phyloP scores from a whole-genome alignment of 2,329 filamentous ascomycete species.

The Penicillium janthinellum region DNA sequence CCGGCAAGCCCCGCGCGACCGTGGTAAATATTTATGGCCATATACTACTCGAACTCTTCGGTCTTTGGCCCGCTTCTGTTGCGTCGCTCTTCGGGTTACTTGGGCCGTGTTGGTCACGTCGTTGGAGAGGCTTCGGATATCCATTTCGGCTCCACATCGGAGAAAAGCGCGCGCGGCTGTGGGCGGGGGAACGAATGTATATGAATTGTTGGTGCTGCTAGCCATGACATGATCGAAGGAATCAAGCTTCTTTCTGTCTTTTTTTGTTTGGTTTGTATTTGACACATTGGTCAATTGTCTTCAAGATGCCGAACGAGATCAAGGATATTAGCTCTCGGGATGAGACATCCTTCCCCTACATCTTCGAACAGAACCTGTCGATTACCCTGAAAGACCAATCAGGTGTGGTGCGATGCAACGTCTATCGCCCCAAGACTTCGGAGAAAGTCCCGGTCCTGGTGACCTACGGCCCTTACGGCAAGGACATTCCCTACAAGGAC shows the following conservation, averaged over 20 bases:
- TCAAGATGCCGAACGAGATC: conserved; percentile 31
- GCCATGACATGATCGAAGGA: background rate
- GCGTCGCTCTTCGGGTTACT: background rate
- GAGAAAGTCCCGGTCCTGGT: conserved; percentile 61
- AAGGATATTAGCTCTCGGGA: conserved; percentile 37
- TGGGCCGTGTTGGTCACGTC: background rate
- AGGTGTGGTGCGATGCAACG: conserved; percentile 52
- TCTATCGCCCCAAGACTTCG: conserved; percentile 51
- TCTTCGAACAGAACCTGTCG: conserved; percentile 54
- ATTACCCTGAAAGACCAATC: conserved; percentile 45
- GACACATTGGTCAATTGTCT: background rate
- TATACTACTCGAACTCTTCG: background rate
- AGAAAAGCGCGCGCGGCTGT: conserved; percentile 4
- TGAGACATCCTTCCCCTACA: conserved; percentile 45
- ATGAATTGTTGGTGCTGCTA: conserved; percentile 9
- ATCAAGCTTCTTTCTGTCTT: background rate
- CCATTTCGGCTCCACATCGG: conserved; percentile 33
- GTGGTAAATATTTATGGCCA: conserved; percentile 1
- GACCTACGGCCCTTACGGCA: conserved; percentile 74
- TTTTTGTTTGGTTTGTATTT: background rate
- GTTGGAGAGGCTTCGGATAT: conserved; percentile 1
- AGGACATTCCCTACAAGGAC: conserved; percentile 57
- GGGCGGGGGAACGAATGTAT: conserved; percentile 7
- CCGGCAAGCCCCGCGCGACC: background rate
- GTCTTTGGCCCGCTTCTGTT: background rate